A percentile compares a stretch with the other conserved stretches of the same genome.
phyloP scores from a whole-genome alignment of 306 rosid genomes.

The Dryas alaskensis region DNA sequence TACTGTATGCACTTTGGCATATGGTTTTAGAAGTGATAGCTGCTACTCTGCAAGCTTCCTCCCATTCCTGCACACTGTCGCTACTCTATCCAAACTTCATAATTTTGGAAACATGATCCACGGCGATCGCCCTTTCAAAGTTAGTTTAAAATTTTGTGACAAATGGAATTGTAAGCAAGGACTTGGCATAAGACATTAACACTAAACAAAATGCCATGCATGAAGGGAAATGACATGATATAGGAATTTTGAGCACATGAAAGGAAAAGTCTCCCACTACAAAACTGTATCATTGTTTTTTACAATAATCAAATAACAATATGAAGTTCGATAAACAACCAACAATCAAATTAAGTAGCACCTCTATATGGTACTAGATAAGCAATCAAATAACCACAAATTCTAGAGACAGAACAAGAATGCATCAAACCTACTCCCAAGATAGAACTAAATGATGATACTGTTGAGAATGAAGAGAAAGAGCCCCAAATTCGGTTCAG shows the following conservation, averaged over 20 bases:
- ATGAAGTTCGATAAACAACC: no score
- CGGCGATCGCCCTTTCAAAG: no score
- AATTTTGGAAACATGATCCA: background rate
- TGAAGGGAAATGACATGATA: background rate
- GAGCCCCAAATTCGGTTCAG: background rate
- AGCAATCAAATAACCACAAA: background rate
- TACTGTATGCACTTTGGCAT: no score
- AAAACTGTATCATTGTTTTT: background rate
- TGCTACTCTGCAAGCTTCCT: constrained; percentile 5
- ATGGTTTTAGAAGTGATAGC: background rate
- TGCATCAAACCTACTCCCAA: background rate
- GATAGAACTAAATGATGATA: no score
- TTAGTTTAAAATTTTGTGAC: no score
- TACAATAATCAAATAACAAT: no score
- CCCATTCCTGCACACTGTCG: background rate
- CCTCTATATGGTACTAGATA: background rate
- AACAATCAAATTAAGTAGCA: background rate
- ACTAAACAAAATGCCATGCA: background rate
- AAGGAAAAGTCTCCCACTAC: background rate
- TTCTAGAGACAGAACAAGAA: background rate
- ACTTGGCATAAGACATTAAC: background rate
- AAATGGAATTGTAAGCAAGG: background rate
- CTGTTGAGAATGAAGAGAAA: no score
- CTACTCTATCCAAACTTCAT: background rate
- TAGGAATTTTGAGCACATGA: background rate